Evolutionary conservation across 1,139 yeast species (phyloP), one percentile per base, ranked within the genome.

Genomic region (Diutina neorugosa): DNA sequence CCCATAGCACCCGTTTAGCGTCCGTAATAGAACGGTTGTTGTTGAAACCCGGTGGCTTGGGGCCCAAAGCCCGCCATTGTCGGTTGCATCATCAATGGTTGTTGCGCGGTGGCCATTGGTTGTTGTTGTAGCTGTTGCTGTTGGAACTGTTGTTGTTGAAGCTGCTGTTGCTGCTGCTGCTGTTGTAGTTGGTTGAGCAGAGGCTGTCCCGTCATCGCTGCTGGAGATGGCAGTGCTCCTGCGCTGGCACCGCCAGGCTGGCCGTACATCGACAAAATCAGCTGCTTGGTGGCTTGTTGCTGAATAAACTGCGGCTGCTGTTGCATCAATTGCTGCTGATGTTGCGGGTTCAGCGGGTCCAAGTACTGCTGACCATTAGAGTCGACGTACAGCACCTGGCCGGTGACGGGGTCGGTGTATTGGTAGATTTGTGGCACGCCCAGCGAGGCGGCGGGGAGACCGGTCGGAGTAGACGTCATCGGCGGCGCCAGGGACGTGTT

Each of bases 391-490:
- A 78, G 77, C n/a, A 81, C 65, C 54, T 74, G 75, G 21, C 86
- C 86, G 0, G 85, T 80, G 14, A 73, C 64, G 6, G 86, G 86
- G 59, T 82, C 86, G 9, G 84, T 73, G 60, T 80, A 82, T 61
- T 81, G 86, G 59, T 77, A 82, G 46, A 78, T 74, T 54, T 72
- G 77, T 2, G 76, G 76, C 52, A 61, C 68, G 11, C 56, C 60
- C 11, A 52, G 50, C 14, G 53, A 50, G 12, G 54, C 53, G 2
- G 58, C 40, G 2, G 50, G 50, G 2, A 46, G 27, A 4, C 50
- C 50, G 8, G 50, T 46, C 7, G 50, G 57, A 21, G 18, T 58
- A 46, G 19, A 60, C 56, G 23, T 61, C 56, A 27, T 64, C 62
- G 14, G 64, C 52, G 16, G 63, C 56, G 62, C 54, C 25, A 62